Conservation (phyloP, 257 asterid genomes). For the Lycium ferocissimum region DNA sequence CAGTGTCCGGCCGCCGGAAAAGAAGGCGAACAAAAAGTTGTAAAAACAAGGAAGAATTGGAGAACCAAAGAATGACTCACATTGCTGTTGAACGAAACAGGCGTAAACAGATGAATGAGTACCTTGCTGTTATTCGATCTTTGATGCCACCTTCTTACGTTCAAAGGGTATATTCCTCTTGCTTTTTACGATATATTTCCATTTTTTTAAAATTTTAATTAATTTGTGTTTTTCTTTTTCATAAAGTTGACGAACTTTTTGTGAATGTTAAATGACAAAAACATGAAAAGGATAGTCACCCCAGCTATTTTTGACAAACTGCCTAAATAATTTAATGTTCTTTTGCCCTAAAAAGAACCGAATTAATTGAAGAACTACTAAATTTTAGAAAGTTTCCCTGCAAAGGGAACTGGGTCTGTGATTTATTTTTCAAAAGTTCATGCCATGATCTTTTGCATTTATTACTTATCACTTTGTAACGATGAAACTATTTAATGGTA, state of each 20-base stretch:
- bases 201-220: background rate
- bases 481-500: background rate
- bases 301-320: background rate
- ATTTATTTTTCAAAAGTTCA: background rate
- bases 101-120: conserved; percentile 56
- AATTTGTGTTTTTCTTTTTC: background rate
- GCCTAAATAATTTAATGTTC: background rate
- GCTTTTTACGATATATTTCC: background rate
- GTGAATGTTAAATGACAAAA: conserved; percentile 35
- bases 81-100: conserved; percentile 57
- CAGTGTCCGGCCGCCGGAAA: conserved; percentile 41
- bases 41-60: conserved; percentile 54
- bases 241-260: conserved; percentile 21
- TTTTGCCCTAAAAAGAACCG: background rate
- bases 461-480: background rate
- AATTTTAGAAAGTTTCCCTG: background rate
- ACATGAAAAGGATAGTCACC: background rate
- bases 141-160: conserved; percentile 56
- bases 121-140: conserved; percentile 53
- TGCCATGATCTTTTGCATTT: background rate
- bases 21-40: conserved; percentile 48
- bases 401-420: background rate
- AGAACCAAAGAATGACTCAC: conserved; percentile 60
- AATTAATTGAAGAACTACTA: background rate
- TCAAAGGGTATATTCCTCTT: conserved; percentile 46